Percentiles rank a stretch among this genome's conserved stretches.
Conservation (phyloP, 495 filamentous ascomycete genomes). For the Haplographium delicatum region DNA sequence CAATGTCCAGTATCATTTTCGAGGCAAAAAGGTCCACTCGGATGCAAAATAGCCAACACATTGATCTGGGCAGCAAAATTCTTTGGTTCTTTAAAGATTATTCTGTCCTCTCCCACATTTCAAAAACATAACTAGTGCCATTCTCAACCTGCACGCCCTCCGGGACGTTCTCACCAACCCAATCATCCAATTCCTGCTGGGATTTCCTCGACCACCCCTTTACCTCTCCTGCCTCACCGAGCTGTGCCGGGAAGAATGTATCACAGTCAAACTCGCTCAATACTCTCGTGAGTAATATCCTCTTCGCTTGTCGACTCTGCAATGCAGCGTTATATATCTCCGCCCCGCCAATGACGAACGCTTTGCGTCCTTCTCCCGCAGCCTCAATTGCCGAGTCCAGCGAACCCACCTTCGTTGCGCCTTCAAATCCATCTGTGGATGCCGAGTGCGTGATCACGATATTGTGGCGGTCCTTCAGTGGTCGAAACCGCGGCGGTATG, state of each 20-base stretch:
- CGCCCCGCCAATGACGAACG: constrained; percentile 87
- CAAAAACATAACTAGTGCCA: constrained; percentile 56
- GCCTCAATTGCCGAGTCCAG: constrained; percentile 54
- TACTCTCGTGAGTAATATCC: constrained; percentile 62
- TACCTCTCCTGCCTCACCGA: constrained; percentile 33
- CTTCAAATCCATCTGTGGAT: constrained; percentile 7
- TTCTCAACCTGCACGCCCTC: constrained; percentile 47
- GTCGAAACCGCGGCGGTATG: constrained; percentile 71
- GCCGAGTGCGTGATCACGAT: constrained; percentile 62
- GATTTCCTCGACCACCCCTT: constrained; percentile 44
- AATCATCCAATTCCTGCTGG: constrained; percentile 47
- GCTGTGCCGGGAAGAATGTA: constrained; percentile 70
- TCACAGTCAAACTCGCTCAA: constrained; percentile 75
- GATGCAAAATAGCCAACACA: too few species aligned
- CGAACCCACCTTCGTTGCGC: constrained; percentile 29
- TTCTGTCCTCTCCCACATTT: constrained; percentile 47
- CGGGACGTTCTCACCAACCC: constrained; percentile 53
- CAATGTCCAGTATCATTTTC: too few species aligned
- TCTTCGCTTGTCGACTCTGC: constrained; percentile 36
- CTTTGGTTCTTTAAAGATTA: too few species aligned
- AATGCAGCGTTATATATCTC: constrained; percentile 76
- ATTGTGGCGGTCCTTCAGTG: constrained; percentile 70
- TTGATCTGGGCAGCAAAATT: too few species aligned
- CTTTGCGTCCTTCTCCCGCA: constrained; percentile 36
- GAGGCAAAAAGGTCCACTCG: too few species aligned